Percentiles rank a stretch among this genome's conserved stretches.
phyloP scores from a whole-genome alignment of 345 rosid genomes.

The Garcia nutans region DNA sequence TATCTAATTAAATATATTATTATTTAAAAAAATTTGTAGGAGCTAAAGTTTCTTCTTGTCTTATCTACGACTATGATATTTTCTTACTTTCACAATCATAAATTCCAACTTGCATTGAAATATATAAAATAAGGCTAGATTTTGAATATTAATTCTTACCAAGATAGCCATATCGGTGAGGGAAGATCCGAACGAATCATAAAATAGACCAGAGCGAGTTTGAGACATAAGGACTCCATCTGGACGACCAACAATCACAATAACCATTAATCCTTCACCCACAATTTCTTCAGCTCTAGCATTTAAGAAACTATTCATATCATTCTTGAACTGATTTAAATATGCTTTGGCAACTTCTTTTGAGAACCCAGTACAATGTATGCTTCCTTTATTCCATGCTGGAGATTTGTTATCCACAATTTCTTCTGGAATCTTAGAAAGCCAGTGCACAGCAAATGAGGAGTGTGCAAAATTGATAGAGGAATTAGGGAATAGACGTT shows the following conservation, averaged over 20 bases:
- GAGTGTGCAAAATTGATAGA: conserved; percentile 26
- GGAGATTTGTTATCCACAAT: conserved; percentile 17
- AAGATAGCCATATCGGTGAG: background rate
- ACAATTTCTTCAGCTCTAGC: conserved; percentile 21
- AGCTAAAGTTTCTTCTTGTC: too few relatives aligned
- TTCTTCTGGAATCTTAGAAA: conserved; percentile 4
- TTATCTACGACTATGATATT: too few relatives aligned
- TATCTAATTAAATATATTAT: too few relatives aligned
- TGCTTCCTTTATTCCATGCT: conserved; percentile 27
- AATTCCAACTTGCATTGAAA: too few relatives aligned
- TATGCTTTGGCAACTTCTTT: conserved; percentile 25
- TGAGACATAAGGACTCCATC: conserved; percentile 11
- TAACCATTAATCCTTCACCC: conserved; percentile 30
- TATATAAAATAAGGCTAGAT: too few relatives aligned
- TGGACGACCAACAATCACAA: background rate
- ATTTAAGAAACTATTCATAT: conserved; percentile 16
- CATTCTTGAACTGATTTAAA: conserved; percentile 22
- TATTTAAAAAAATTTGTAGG: too few relatives aligned
- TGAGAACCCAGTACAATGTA: conserved; percentile 3
- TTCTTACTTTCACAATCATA: too few relatives aligned
- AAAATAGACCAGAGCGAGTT: background rate
- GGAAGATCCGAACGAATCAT: background rate
- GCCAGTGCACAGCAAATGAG: background rate
- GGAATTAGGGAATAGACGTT: conserved; percentile 25
- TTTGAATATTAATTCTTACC: background rate